These are phyloP conservation scores for Mycena venus DNA, from an alignment of 768 basidiomycete species.

Conservation along the genomic window DNA sequence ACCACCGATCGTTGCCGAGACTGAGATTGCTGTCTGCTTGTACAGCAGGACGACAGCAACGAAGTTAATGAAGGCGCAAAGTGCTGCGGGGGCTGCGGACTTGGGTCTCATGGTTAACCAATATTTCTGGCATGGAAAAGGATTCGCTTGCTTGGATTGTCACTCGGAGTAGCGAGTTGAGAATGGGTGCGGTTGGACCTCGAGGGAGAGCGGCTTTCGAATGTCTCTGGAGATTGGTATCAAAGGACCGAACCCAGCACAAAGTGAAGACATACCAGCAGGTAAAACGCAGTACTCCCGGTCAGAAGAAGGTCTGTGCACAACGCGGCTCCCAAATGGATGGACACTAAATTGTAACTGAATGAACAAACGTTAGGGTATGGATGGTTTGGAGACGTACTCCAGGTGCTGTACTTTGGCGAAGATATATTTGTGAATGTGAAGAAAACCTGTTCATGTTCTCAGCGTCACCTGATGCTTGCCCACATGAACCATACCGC, in stretches of 20 bases:
- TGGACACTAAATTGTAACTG: neutral
- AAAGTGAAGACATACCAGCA: neutral
- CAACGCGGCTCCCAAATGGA: neutral
- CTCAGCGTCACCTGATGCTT: neutral
- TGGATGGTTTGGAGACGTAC: neutral
- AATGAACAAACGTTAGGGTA: neutral
- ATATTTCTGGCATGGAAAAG: neutral
- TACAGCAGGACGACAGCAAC: neutral
- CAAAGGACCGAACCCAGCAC: neutral
- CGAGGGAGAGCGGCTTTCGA: neutral
- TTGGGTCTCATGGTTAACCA: neutral
- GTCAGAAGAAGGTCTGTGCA: neutral
- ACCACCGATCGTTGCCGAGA: neutral
- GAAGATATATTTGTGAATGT: neutral
- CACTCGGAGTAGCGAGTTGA: neutral
- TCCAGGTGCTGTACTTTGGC: neutral
- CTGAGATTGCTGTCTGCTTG: neutral
- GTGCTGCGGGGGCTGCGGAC: neutral
- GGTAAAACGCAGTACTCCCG: neutral
- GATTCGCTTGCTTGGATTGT: neutral
- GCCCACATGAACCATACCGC: neutral
- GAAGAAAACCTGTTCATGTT: neutral
- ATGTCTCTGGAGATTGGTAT: neutral
- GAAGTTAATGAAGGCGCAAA: neutral
- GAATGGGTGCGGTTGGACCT: neutral